These are phyloP conservation scores for Dalbergia cultrata DNA, from an alignment of 306 rosid genomes.

Conservation along the genomic window DNA sequence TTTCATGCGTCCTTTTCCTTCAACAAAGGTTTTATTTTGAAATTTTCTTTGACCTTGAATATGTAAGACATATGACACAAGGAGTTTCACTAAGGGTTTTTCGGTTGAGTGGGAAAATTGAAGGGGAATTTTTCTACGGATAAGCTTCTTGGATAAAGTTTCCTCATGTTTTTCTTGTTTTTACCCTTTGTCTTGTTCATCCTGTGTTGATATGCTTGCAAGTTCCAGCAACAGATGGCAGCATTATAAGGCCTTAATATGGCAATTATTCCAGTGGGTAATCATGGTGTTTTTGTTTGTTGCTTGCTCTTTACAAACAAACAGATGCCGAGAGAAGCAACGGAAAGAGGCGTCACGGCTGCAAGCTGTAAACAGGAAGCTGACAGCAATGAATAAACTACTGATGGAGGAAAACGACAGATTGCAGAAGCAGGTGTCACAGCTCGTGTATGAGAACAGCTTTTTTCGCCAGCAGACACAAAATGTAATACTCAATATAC, in stretches of 20 bases:
- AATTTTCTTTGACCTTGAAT: too few relatives aligned
- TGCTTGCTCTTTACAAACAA: background rate
- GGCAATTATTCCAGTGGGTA: background rate
- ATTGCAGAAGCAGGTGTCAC: constrained; percentile 97
- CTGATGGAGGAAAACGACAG: constrained; percentile 99
- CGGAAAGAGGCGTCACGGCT: constrained; percentile 94
- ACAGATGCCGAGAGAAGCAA: constrained; percentile 99
- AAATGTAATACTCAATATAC: constrained; percentile 59
- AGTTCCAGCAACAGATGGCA: background rate
- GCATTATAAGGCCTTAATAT: background rate
- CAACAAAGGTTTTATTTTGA: background rate
- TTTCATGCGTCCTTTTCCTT: background rate
- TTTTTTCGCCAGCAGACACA: constrained; percentile 95
- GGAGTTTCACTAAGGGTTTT: background rate
- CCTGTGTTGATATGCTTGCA: background rate
- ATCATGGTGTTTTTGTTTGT: background rate
- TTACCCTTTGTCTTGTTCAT: background rate
- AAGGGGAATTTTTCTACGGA: too few relatives aligned
- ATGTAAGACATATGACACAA: background rate
- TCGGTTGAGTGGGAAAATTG: too few relatives aligned
- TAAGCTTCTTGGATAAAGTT: too few relatives aligned
- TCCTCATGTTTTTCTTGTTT: background rate
- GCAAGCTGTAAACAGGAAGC: constrained; percentile 91
- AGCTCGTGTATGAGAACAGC: constrained; percentile 89
- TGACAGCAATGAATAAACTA: constrained; percentile 94